Percentiles rank a stretch among this genome's conserved stretches.
Evolutionary conservation across 2,329 filamentous ascomycete species (phyloP).

Genomic region (Fusarium bactridioides): DNA sequence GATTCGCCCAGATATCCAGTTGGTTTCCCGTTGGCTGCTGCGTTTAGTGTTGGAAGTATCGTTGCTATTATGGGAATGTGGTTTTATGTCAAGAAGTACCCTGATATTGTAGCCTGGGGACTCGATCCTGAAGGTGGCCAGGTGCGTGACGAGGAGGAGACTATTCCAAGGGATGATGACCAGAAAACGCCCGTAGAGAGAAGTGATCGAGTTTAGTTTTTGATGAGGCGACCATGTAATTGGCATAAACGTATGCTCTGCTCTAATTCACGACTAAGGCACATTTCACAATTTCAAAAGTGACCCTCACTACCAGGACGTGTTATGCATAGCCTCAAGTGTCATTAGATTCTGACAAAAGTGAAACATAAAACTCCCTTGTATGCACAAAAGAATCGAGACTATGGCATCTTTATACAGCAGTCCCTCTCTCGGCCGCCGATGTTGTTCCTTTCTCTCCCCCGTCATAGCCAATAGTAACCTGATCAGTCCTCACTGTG

Average conservation of each 20-base stretch:
- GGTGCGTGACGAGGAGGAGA: neutral
- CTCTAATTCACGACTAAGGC: neutral
- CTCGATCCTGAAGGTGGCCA: constrained; percentile 9
- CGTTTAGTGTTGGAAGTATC: constrained; percentile 31
- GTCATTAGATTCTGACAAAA: too few relatives aligned
- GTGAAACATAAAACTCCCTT: too few relatives aligned
- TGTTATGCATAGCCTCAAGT: neutral
- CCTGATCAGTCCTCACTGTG: neutral
- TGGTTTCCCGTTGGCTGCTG: constrained; percentile 30
- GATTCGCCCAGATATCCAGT: constrained; percentile 33
- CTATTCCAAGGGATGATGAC: neutral
- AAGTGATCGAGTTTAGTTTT: neutral
- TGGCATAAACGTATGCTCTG: accelerated
- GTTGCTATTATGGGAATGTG: constrained; percentile 27
- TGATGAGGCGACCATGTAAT: neutral
- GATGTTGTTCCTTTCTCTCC: neutral
- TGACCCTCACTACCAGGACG: neutral
- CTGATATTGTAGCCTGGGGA: constrained; percentile 21
- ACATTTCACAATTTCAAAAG: neutral
- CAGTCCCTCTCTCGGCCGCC: neutral
- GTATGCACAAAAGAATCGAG: neutral
- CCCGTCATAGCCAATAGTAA: neutral
- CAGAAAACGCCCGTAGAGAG: neutral
- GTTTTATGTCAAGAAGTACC: constrained; percentile 27
- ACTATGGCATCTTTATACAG: neutral